Evolutionary conservation across 2,329 filamentous ascomycete species (phyloP), one percentile per base, ranked within the genome.

Genomic region (Aspergillus flavus): DNA sequence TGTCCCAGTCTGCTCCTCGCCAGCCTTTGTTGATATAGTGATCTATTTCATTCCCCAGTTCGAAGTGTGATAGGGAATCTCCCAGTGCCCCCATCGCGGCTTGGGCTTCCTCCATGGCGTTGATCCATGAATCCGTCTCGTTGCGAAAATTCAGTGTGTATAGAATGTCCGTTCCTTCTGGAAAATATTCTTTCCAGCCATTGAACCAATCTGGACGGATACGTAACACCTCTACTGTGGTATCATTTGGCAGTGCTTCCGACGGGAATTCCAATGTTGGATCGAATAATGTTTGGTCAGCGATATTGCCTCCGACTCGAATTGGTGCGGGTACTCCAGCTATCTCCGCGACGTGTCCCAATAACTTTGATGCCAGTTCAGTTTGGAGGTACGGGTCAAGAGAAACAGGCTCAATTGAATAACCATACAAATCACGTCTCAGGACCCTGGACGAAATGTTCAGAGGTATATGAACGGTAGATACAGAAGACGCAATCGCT

Each of bases 11-110:
- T 2, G 36, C 50, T 2, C 16, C 26, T 12, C 61, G 57, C 61
- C 61, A 63, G 36, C 57, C 57, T 45, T 63, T 63, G 23, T 30
- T 57, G 57, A 63, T 63, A 39, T 63, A 63, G 30, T 63, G 61
- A 14, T 63, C 61, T 9, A 63, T 63, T 6, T 63, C 61, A 21
- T 63, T 63, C 10, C 61, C 61, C 10, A 63, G 30, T 26, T 63
- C 61, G 11, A 63, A 45, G 6, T 56, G 41, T 4, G 61, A 46
- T 3, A 63, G 52, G 12, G 57, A 56, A 1, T 50, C 41, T 10
- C 61, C 61, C 28, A 63, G 61, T 14, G 28, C 23, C 12, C n/a
- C 30, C 39, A 63, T 60, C 11, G 57, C 61, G 19, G 61, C 61
- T 4, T 52, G 14, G 1, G 61, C 61, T 34, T 60, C 57, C 6